Evolutionary conservation across 495 filamentous ascomycete genomes (phyloP).

Genomic region (Diplogelasinospora grovesii): DNA sequence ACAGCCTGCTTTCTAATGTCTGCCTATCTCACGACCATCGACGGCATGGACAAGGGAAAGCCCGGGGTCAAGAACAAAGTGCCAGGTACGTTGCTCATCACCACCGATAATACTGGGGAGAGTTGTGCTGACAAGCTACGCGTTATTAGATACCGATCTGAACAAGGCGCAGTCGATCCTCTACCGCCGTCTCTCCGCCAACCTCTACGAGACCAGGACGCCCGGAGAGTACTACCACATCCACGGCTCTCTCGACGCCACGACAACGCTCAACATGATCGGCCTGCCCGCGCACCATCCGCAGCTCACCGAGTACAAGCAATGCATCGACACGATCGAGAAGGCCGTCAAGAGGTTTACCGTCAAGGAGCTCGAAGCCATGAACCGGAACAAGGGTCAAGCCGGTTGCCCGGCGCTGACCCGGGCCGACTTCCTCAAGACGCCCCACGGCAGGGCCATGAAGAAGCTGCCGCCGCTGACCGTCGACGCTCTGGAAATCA

Average conservation of each 20-base stretch:
- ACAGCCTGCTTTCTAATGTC: conserved; percentile 63
- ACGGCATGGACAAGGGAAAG: conserved; percentile 60
- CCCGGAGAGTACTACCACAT: conserved; percentile 66
- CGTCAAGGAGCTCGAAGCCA: conserved; percentile 53
- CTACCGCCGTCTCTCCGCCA: conserved; percentile 69
- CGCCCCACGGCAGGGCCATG: conserved; percentile 46
- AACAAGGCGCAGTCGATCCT: conserved; percentile 62
- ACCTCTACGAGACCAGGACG: conserved; percentile 64
- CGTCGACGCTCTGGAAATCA: conserved; percentile 6
- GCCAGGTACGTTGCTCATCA: conserved; percentile 44
- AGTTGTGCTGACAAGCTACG: conserved; percentile 9
- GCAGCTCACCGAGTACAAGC: conserved; percentile 57
- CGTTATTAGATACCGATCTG: conserved; percentile 60
- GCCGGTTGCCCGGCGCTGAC: conserved; percentile 62
- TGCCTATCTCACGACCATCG: conserved; percentile 64
- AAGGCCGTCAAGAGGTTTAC: conserved; percentile 57
- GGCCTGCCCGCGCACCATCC: conserved; percentile 57
- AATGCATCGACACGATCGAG: conserved; percentile 63
- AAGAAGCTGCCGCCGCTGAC: conserved; percentile 21
- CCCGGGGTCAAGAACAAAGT: conserved; percentile 53
- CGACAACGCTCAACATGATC: conserved; percentile 62
- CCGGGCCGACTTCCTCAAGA: conserved; percentile 56
- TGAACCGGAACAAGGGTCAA: conserved; percentile 56
- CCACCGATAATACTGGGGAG: conserved; percentile 14
- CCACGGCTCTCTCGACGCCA: conserved; percentile 69